Conservation (phyloP, 1,284 basidiomycete species). For the Moesziomyces sp. region DNA sequence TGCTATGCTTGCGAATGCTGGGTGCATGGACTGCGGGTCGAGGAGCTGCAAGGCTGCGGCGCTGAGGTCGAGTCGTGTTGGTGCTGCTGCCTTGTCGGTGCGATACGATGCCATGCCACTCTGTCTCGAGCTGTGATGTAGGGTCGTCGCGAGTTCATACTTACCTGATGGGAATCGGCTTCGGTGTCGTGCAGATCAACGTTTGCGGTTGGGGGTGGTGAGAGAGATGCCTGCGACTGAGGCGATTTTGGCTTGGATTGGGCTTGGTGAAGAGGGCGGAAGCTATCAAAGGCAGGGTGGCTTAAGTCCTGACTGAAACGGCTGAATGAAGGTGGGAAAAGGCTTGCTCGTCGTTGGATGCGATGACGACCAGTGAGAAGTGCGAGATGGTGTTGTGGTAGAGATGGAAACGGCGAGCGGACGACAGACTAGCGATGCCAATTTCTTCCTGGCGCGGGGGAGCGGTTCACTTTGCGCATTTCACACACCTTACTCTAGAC, state of each 20-base stretch:
- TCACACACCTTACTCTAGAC: too few relatives aligned
- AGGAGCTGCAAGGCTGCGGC: too few relatives aligned
- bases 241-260: constrained; percentile 22
- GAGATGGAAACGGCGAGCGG: neutral
- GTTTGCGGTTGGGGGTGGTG: constrained; percentile 12
- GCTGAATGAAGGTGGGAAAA: constrained; percentile 1
- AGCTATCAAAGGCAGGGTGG: constrained; percentile 33
- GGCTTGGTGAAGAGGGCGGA: neutral
- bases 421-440: neutral
- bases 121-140: too few relatives aligned
- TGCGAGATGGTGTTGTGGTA: constrained; percentile 14
- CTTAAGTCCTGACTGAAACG: constrained; percentile 38
- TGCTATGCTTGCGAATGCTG: too few relatives aligned
- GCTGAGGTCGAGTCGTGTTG: too few relatives aligned
- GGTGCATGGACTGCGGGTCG: too few relatives aligned
- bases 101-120: too few relatives aligned
- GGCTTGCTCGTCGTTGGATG: constrained; percentile 9
- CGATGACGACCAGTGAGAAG: constrained; percentile 8
- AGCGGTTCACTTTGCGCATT: too few relatives aligned
- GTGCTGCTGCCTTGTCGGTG: too few relatives aligned
- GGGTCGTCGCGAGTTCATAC: constrained; percentile 1
- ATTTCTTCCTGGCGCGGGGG: constrained; percentile 25
- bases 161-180: constrained; percentile 16
- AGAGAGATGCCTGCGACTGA: constrained; percentile 10
- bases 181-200: constrained; percentile 10